Base-by-base conservation (phyloP, 352 stramenopile species). In the Phytophthora macrochlamydospora region DNA sequence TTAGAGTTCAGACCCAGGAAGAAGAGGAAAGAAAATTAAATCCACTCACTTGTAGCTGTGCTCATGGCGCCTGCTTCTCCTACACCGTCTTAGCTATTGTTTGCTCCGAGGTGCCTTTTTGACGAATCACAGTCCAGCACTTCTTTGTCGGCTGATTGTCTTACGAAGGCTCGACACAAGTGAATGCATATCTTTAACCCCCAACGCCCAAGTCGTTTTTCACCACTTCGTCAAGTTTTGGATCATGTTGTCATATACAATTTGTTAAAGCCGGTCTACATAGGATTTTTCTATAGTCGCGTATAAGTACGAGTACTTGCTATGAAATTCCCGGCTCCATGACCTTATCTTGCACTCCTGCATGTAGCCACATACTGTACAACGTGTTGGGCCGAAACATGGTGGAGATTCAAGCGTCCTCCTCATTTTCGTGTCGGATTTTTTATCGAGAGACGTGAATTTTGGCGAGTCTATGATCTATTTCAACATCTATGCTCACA, bases 281-380 rank as follows among this genome's bases (percentile, higher is more conserved):
- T 9, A 11, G 5, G 9, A 40, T 50, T 42, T 40, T 35, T 31
- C 33, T 44, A 59, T 42, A n/a, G 18, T 49, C 18, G 38, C 31
- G n/a, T 18, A 44, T 61, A 24, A 55, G 55, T 54, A 50, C 49
- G 59, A 37, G 32, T 35, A 49, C 35, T 32, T 8, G 40, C n/a
- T 51, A 37, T 61, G 51, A 11, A 49, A 49, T 29, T 28, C 43
- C 12, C 43, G 43, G 28, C n/a, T n/a, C n/a, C 8, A 49, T 49
- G 35, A 40, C 35, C 5, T 40, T 40, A 9, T 40, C 5, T 40
- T n/a, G n/a, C n/a, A n/a, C 35, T 40, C 5, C 35, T 11, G 35
- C 35, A 40, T 40, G 35, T 40, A 9, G 35, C 5, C 35, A 5
- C 35, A 40, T 48, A n/a, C 4, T 18, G 11, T 48, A 40, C 35